Percentiles rank a stretch among this genome's conserved stretches.
phyloP scores from a whole-genome alignment of 2,329 filamentous ascomycete genomes.

The Cordyceps fumosorosea region DNA sequence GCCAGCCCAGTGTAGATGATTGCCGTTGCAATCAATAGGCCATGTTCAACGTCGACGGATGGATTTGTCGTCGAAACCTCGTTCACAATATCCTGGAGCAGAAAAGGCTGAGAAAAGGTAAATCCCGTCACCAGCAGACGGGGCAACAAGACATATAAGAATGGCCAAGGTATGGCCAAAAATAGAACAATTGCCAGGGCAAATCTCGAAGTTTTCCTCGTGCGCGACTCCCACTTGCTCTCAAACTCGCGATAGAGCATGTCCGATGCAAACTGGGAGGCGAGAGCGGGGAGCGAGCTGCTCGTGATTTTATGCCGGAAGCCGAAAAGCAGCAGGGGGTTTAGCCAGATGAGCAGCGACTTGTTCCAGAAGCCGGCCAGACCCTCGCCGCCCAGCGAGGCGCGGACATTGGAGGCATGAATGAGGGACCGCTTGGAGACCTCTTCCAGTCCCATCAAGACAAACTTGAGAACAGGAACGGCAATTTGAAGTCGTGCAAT shows the following conservation, averaged over 20 bases:
- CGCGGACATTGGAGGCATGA: neutral
- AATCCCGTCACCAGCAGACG: neutral
- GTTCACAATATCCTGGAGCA: neutral
- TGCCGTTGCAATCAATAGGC: neutral
- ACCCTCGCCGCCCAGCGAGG: neutral
- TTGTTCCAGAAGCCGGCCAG: neutral
- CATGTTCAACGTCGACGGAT: neutral
- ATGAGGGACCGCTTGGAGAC: neutral
- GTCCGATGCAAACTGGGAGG: neutral
- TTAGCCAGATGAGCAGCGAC: conserved; percentile 2
- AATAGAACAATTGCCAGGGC: neutral
- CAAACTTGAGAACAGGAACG: neutral
- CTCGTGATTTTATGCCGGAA: neutral
- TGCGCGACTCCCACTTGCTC: neutral
- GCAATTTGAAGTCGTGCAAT: neutral
- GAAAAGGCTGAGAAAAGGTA: neutral
- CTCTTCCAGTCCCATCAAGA: neutral
- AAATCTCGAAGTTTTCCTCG: conserved; percentile 16
- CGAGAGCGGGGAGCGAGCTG: neutral
- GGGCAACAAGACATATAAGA: neutral
- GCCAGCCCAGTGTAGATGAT: neutral
- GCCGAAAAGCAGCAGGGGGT: neutral
- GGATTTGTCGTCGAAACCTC: neutral
- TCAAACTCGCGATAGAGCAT: neutral
- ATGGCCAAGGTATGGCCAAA: neutral